Percentiles rank a stretch among this genome's conserved stretches.
These are phyloP conservation scores for Guyanaporus albipodus DNA, from an alignment of 768 basidiomycete species.

Conservation along the genomic window DNA sequence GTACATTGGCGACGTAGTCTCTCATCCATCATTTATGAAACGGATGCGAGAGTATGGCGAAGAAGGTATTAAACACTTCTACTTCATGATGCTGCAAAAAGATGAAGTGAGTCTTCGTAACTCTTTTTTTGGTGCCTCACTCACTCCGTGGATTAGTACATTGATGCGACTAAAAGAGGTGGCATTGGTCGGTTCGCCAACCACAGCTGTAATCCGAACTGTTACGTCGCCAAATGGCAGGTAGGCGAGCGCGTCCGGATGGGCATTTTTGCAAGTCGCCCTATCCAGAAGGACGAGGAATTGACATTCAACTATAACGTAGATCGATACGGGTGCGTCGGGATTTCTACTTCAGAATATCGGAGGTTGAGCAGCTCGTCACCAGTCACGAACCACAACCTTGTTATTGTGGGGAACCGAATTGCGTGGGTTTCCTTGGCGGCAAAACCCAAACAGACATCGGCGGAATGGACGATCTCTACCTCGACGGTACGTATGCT, in stretches of 20 bases:
- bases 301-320: constrained; percentile 99
- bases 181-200: constrained; percentile 97
- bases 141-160: constrained; percentile 54
- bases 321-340: constrained; percentile 90
- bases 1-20: constrained; percentile 96
- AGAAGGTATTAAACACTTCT: constrained; percentile 94
- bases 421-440: constrained; percentile 94
- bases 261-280: constrained; percentile 94
- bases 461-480: constrained; percentile 90
- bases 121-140: neutral
- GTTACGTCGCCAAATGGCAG: constrained; percentile 98
- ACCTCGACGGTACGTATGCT: constrained; percentile 68
- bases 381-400: constrained; percentile 86
- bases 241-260: constrained; percentile 85
- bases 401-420: constrained; percentile 93
- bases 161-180: constrained; percentile 96
- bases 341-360: neutral
- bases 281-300: constrained; percentile 77
- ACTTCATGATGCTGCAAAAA: constrained; percentile 99
- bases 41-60: constrained; percentile 92
- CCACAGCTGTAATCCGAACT: constrained; percentile 97
- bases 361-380: neutral
- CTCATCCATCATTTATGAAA: constrained; percentile 79
- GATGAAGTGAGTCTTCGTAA: constrained; percentile 69
- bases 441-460: constrained; percentile 99